Evolutionary conservation across 306 rosid species (phyloP).

Genomic region (Sicyos baderoa): DNA sequence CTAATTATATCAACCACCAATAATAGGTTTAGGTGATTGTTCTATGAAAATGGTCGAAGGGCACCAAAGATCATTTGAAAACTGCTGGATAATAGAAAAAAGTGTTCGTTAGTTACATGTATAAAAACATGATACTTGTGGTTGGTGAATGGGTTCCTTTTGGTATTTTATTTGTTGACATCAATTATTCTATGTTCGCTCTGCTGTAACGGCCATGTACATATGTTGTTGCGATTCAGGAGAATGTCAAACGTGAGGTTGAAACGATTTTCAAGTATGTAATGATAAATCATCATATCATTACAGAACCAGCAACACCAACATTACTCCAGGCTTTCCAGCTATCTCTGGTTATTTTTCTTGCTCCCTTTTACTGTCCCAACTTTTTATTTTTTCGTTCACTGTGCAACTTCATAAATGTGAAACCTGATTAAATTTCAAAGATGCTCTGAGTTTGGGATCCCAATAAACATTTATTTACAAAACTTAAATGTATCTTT

Average conservation of each 20-base stretch:
- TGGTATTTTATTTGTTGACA: constrained; percentile 1
- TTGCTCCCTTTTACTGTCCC: constrained; percentile 20
- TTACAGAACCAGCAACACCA: constrained; percentile 36
- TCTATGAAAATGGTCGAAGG: no score
- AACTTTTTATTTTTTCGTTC: constrained; percentile 8
- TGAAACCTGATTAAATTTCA: no score
- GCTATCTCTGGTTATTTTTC: constrained; percentile 67
- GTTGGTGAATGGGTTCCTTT: neutral
- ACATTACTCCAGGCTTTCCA: constrained; percentile 55
- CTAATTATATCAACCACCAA: no score
- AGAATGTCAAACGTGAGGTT: constrained; percentile 33
- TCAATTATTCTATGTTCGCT: neutral
- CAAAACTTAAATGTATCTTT: no score
- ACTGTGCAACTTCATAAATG: neutral
- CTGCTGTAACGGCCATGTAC: neutral
- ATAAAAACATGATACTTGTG: neutral
- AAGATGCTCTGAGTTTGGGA: no score
- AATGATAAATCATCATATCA: constrained; percentile 48
- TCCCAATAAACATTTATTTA: no score
- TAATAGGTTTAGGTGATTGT: no score
- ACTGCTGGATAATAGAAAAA: neutral
- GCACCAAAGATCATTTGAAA: no score
- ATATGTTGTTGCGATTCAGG: constrained; percentile 43
- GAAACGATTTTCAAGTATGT: constrained; percentile 53
- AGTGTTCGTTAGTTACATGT: neutral